phyloP scores from a whole-genome alignment of 1,284 basidiomycete genomes.

The Caloboletus inedulis region DNA sequence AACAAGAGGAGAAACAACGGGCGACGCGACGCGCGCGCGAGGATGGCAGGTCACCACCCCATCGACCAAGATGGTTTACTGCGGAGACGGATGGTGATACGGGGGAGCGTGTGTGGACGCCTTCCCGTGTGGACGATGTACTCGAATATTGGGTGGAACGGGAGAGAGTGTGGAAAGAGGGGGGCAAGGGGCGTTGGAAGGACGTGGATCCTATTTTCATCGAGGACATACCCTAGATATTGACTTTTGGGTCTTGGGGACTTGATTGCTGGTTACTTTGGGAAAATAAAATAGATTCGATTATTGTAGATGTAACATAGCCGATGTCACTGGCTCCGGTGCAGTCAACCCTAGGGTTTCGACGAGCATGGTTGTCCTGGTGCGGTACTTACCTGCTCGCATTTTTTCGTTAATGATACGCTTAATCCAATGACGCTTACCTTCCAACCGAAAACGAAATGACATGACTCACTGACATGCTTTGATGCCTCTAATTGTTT shows the following conservation, averaged over 20 bases:
- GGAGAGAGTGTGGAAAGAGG: conserved; percentile 57
- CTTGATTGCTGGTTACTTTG: neutral
- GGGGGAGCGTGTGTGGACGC: conserved; percentile 83
- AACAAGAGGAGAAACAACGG: conserved; percentile 89
- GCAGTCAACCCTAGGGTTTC: neutral
- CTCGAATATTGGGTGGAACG: conserved; percentile 86
- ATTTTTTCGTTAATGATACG: too few species aligned
- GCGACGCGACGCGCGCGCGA: conserved; percentile 75
- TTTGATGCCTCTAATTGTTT: too few species aligned
- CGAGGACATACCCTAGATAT: conserved; percentile 37
- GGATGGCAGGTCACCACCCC: conserved; percentile 67
- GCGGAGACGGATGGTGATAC: conserved; percentile 80
- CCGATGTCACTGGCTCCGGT: neutral
- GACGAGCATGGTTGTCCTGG: neutral
- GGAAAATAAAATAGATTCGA: conserved; percentile 8
- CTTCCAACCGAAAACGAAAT: too few species aligned
- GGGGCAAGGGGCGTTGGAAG: conserved; percentile 49
- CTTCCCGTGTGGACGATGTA: conserved; percentile 49
- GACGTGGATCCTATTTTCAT: conserved; percentile 82
- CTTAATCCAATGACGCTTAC: too few species aligned
- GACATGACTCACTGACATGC: too few species aligned
- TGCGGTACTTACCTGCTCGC: too few species aligned
- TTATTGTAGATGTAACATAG: neutral
- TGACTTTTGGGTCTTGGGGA: neutral
- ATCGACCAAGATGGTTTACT: conserved; percentile 82